A percentile compares a stretch with the other conserved stretches of the same genome.
These are phyloP conservation scores for Scheffersomyces lignicola DNA, from an alignment of 1,139 yeast genomes.

Conservation along the genomic window DNA sequence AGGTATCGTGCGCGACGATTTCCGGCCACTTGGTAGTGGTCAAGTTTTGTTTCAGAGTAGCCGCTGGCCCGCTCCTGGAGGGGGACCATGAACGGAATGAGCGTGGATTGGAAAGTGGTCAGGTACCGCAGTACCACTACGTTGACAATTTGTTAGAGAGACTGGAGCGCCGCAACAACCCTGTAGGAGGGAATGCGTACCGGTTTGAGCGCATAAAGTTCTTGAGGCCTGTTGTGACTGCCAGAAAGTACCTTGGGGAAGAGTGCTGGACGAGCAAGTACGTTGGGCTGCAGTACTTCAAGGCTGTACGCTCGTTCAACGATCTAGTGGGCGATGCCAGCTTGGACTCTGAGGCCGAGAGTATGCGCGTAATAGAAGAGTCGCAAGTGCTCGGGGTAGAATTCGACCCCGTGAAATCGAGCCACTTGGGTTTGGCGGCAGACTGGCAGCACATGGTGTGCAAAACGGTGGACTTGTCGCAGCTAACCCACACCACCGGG, in stretches of 20 bases:
- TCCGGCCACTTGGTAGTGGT: constrained; percentile 49
- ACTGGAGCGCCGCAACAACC: constrained; percentile 19
- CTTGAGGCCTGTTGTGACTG: constrained; percentile 23
- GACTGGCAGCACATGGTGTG: constrained; percentile 39
- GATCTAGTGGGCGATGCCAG: constrained; percentile 49
- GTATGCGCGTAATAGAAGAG: constrained; percentile 30
- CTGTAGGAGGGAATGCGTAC: constrained; percentile 7
- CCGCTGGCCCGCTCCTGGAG: constrained; percentile 34
- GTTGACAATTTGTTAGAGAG: constrained; percentile 32
- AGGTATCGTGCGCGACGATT: constrained; percentile 45
- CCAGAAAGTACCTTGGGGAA: constrained; percentile 30
- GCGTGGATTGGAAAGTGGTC: too few relatives aligned
- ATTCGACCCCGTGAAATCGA: constrained; percentile 36
- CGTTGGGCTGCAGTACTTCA: constrained; percentile 42
- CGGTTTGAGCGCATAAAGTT: constrained; percentile 26
- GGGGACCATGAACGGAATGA: constrained; percentile 15
- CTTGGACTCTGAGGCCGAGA: constrained; percentile 31
- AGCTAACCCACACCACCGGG: constrained; percentile 5
- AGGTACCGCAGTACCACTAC: constrained; percentile 23
- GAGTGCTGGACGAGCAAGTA: constrained; percentile 60
- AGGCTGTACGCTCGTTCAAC: constrained; percentile 46
- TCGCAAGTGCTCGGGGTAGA: constrained; percentile 35
- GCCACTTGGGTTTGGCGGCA: constrained; percentile 50
- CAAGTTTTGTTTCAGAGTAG: constrained; percentile 27
- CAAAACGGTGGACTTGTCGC: constrained; percentile 20